Percentiles rank a stretch among this genome's conserved stretches.
These are phyloP conservation scores for Pelargonium citronellum DNA, from an alignment of 441 rosid species.

Conservation along the genomic window DNA sequence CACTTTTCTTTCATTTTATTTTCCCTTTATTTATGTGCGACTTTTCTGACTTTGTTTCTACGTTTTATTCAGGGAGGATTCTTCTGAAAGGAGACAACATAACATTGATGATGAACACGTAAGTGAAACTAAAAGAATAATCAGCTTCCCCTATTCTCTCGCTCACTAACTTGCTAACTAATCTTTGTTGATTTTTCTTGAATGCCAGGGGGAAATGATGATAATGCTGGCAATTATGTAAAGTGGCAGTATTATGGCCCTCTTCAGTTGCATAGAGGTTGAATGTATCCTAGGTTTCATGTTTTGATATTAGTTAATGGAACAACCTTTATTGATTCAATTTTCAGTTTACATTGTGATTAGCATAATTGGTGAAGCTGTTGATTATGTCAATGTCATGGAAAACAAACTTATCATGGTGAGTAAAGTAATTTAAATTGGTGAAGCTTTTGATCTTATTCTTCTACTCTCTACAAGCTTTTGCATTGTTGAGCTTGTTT, in stretches of 20 bases:
- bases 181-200: not conserved
- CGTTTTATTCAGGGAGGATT: slow-evolving; percentile 57
- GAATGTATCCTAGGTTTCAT: not conserved
- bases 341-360: too few species aligned
- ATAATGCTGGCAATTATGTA: not conserved
- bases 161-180: not conserved
- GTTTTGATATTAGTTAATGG: too few species aligned
- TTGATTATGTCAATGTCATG: too few species aligned
- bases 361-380: too few species aligned
- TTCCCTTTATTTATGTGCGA: not conserved
- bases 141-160: not conserved
- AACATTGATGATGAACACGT: slow-evolving; percentile 86
- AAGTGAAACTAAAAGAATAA: slow-evolving; percentile 20
- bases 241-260: not conserved
- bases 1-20: not conserved
- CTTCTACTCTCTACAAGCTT: too few species aligned
- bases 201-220: slow-evolving; percentile 28
- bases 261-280: slow-evolving; percentile 1
- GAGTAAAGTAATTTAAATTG: too few species aligned
- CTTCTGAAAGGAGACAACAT: slow-evolving; percentile 82
- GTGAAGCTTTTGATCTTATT: too few species aligned
- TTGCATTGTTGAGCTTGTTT: too few species aligned
- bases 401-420: too few species aligned
- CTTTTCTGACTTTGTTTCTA: slow-evolving; percentile 8
- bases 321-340: too few species aligned